Evolutionary conservation across 768 basidiomycete genomes (phyloP).

Genomic region (Lentinula lateritia): DNA sequence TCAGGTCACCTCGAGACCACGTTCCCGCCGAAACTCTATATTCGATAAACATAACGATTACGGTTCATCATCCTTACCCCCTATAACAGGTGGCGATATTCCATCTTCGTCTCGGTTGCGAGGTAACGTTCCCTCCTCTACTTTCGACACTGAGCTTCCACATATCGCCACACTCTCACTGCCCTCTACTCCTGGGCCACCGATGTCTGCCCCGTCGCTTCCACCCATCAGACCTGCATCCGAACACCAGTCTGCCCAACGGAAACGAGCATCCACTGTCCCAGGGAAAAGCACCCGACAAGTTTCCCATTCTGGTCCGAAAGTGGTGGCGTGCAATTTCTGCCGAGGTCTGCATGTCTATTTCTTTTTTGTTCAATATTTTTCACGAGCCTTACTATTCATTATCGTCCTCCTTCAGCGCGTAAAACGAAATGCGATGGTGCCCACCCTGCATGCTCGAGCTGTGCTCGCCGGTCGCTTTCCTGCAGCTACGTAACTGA

Average conservation of each 20-base stretch:
- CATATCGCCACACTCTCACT: constrained; percentile 67
- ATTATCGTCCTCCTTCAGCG: constrained; percentile 34
- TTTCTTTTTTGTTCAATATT: not conserved
- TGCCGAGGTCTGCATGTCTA: constrained; percentile 61
- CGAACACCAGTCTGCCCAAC: constrained; percentile 61
- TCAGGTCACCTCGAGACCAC: constrained; percentile 39
- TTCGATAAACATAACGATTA: constrained; percentile 39
- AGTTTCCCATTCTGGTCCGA: constrained; percentile 67
- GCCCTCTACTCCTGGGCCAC: constrained; percentile 41
- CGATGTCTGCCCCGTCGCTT: constrained; percentile 60
- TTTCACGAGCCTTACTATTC: not conserved
- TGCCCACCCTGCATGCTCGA: constrained; percentile 78
- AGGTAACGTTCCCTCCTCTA: constrained; percentile 14
- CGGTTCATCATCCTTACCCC: constrained; percentile 34
- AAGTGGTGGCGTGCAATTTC: constrained; percentile 86
- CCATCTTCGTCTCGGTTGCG: constrained; percentile 34
- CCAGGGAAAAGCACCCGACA: constrained; percentile 57
- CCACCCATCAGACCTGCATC: constrained; percentile 63
- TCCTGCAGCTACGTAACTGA: constrained; percentile 82
- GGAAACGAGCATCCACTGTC: constrained; percentile 66
- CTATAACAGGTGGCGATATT: constrained; percentile 31
- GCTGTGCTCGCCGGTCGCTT: constrained; percentile 72
- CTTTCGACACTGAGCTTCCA: constrained; percentile 55
- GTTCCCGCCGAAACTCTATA: constrained; percentile 45
- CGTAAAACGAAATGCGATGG: constrained; percentile 90